Evolutionary conservation across 306 rosid species (phyloP).

Genomic region (Trifolium repens): DNA sequence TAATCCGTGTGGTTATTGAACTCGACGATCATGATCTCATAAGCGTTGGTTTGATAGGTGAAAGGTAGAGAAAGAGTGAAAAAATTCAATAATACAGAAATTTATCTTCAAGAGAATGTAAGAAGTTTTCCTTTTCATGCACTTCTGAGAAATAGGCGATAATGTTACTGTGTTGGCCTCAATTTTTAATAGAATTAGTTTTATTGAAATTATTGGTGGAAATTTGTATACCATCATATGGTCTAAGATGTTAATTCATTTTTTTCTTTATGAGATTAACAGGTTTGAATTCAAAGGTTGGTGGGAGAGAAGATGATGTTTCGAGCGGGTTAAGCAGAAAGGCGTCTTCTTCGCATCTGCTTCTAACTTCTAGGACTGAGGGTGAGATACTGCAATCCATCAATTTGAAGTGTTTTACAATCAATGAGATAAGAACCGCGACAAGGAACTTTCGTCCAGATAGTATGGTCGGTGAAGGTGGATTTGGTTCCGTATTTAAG

Average conservation of each 20-base stretch:
- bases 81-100: slow-evolving; percentile 1
- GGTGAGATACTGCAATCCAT: slow-evolving; percentile 74
- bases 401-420: slow-evolving; percentile 72
- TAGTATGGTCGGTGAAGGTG: slow-evolving; percentile 92
- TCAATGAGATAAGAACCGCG: slow-evolving; percentile 76
- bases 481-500: slow-evolving; percentile 85
- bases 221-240: background rate
- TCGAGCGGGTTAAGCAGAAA: slow-evolving; percentile 51
- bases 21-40: background rate
- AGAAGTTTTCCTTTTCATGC: background rate
- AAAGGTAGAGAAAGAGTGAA: slow-evolving; percentile 15
- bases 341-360: slow-evolving; percentile 55
- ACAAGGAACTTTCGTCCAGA: slow-evolving; percentile 97
- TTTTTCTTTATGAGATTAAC: slow-evolving; percentile 19
- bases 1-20: slow-evolving; percentile 1
- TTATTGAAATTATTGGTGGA: slow-evolving; percentile 4
- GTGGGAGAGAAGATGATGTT: slow-evolving; percentile 45
- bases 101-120: background rate
- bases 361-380: slow-evolving; percentile 69
- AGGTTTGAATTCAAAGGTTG: slow-evolving; percentile 59
- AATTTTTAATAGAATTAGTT: background rate
- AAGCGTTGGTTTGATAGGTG: background rate
- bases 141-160: background rate
- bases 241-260: slow-evolving; percentile 18
- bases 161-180: background rate